These are phyloP conservation scores for Kwoniella sp. DNA, from an alignment of 768 basidiomycete genomes.

Conservation along the genomic window DNA sequence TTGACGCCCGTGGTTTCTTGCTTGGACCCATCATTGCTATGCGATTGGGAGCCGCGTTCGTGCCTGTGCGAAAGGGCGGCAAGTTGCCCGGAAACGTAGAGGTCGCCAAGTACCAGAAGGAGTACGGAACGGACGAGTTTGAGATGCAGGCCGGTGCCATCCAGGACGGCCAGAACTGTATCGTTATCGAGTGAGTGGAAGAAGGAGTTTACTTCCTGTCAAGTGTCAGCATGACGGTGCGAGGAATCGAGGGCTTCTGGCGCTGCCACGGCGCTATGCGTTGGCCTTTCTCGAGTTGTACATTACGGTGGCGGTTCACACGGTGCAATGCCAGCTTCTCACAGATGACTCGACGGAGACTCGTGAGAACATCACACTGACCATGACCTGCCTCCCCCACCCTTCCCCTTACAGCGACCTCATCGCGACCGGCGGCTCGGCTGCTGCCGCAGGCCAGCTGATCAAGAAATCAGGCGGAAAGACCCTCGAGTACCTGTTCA, in stretches of 20 bases:
- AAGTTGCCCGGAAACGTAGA: constrained; percentile 90
- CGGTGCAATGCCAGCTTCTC: too few species aligned
- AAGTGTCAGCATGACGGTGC: too few species aligned
- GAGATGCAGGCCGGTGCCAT: constrained; percentile 92
- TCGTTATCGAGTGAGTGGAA: constrained; percentile 72
- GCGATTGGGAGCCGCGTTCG: constrained; percentile 88
- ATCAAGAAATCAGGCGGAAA: constrained; percentile 79
- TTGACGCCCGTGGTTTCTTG: constrained; percentile 95
- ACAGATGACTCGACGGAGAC: too few species aligned
- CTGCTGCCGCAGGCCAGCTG: constrained; percentile 87
- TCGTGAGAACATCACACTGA: too few species aligned
- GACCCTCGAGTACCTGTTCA: constrained; percentile 89
- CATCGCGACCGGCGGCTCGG: constrained; percentile 95
- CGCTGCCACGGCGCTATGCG: too few species aligned
- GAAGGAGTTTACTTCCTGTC: neutral
- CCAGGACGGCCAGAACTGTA: constrained; percentile 74
- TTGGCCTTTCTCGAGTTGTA: too few species aligned
- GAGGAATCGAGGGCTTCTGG: too few species aligned
- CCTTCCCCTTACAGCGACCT: constrained; percentile 63
- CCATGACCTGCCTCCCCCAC: neutral
- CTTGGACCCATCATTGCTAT: constrained; percentile 89
- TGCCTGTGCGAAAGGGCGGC: constrained; percentile 89
- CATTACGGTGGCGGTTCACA: too few species aligned
- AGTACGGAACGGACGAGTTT: constrained; percentile 91
- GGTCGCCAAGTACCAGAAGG: constrained; percentile 79